Base-by-base conservation (phyloP, 2,329 filamentous ascomycete species). In the Penicillium sp. region DNA sequence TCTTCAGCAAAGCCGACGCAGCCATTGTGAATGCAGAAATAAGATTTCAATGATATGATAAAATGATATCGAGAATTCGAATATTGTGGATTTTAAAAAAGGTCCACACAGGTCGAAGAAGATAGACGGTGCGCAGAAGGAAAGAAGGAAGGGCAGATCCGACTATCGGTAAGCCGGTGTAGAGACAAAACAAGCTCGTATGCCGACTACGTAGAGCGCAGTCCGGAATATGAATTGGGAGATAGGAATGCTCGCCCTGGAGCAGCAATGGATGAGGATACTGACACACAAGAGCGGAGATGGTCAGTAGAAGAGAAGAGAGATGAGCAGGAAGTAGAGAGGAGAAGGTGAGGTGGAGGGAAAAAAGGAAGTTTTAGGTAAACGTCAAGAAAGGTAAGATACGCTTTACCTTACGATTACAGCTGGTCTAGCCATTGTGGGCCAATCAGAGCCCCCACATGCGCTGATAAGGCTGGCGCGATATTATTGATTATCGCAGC, bases 1-100 rank as follows among this genome's bases (percentile, higher is more conserved):
- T 83, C 78, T 86, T 89, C 68, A 96, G 79, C 58, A 90, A 83
- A 52, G 87, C 87, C 49, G 89, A 90, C 61, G 86, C 87, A 59
- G 78, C 74, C 77, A 81, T 79, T 45, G 30, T 21, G 18, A 42
- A 21, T 43, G 40, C 8, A 21, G 18, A 43, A 7, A 23, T 5
- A 23, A 43, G 16, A 20, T 14, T 21, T 21, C 40, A 43, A 42
- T 6, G 5, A n/a, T 11, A 11, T 6, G 8, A 42, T 42, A 42
- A n/a, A 20, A 42, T 42, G n/a, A 9, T 18, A 21, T 21, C n/a
- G 12, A 11, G 12, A 5, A 30, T 42, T 21, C 30, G 30, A 35
- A 35, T 14, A 8, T n/a, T 2, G 30, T 14, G 16, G 30, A 33
- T 8, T 3, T 3, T 14, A 9, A 35, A 9, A 16, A 33, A 12